phyloP scores from a whole-genome alignment of 352 stramenopile genomes.

The Pythium phragmitis region DNA sequence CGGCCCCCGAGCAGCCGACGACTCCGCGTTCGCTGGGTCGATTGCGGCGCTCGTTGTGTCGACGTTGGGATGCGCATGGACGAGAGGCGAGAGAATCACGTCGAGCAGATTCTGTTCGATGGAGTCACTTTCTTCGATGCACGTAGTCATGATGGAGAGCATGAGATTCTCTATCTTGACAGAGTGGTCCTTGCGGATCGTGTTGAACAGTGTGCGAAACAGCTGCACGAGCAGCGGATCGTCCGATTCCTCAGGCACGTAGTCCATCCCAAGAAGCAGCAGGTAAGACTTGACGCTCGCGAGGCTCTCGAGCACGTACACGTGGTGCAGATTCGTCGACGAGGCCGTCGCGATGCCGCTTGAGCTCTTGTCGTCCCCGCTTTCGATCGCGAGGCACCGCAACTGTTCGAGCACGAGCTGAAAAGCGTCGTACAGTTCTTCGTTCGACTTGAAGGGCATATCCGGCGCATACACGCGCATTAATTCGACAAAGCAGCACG shows the following conservation, averaged over 20 bases:
- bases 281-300: constrained; percentile 56
- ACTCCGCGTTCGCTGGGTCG: constrained; percentile 7
- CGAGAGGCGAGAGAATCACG: constrained; percentile 52
- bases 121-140: constrained; percentile 67
- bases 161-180: constrained; percentile 74
- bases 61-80: constrained; percentile 28
- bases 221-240: constrained; percentile 66
- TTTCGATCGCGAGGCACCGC: constrained; percentile 34
- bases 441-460: constrained; percentile 60
- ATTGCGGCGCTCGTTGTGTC: neutral
- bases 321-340: constrained; percentile 37
- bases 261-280: constrained; percentile 55
- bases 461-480: constrained; percentile 64
- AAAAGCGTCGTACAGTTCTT: constrained; percentile 73
- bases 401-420: constrained; percentile 68
- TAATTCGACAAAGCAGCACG: constrained; percentile 74
- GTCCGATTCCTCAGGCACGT: constrained; percentile 38
- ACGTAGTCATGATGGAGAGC: constrained; percentile 68
- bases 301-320: constrained; percentile 73
- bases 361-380: constrained; percentile 15
- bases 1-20: constrained; percentile 27
- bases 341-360: constrained; percentile 23
- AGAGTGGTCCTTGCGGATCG: constrained; percentile 58
- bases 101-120: constrained; percentile 73
- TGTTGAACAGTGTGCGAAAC: constrained; percentile 65